A percentile compares a stretch with the other conserved stretches of the same genome.
Evolutionary conservation across 306 rosid genomes (phyloP).

Genomic region (cucumber (Cucumis sativus)): Cucumber_9930_V3 NC_026659.2:16498001-16498500

Average conservation of each 20-base stretch:
- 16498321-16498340: neutral
- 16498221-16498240: neutral
- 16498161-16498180: neutral
- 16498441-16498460: neutral
- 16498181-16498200: neutral
- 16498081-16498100: neutral
- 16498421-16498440: too few species aligned
- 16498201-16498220: neutral
- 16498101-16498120: neutral
- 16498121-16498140: neutral
- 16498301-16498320: neutral
- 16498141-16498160: neutral
- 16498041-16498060: neutral
- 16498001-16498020: neutral
- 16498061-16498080: neutral
- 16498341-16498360: neutral
- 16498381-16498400: neutral
- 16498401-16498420: neutral
- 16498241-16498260: neutral
- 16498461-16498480: neutral
- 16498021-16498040: neutral
- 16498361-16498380: neutral
- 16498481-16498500: neutral
- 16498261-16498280: too few species aligned
- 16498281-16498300: neutral